Conservation (phyloP, 371 early-diverging fungal genomes). For the Blakeslea trispora region DNA sequence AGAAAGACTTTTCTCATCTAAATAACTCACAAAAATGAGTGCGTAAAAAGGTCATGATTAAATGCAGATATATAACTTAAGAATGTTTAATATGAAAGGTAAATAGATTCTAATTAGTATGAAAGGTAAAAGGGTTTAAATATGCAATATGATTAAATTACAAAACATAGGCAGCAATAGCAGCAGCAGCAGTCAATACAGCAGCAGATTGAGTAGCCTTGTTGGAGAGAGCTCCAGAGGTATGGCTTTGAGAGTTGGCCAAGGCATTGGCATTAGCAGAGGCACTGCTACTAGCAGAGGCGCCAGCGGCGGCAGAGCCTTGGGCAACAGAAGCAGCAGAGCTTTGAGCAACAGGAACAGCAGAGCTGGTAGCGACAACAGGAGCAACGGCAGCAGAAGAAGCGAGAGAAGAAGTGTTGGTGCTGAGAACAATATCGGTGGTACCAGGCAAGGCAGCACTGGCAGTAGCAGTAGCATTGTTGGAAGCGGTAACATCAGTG, state of each 20-base stretch:
- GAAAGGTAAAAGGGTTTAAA: too few species aligned
- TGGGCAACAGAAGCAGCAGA: slow-evolving; percentile 15
- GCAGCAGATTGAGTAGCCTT: slow-evolving; percentile 6
- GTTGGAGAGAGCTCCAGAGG: slow-evolving; percentile 5
- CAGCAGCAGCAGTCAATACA: slow-evolving; percentile 14
- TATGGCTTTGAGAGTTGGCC: background rate
- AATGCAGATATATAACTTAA: too few species aligned
- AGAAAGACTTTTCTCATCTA: too few species aligned
- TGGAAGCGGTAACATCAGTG: background rate
- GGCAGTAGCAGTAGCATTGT: slow-evolving; percentile 1
- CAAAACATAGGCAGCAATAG: slow-evolving; percentile 8
- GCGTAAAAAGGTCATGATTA: too few species aligned
- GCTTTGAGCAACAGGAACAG: background rate
- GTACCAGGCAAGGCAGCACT: background rate
- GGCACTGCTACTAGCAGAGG: background rate
- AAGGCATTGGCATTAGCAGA: slow-evolving; percentile 2
- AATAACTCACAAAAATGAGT: too few species aligned
- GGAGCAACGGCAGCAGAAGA: background rate
- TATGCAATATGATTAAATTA: background rate
- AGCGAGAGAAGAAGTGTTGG: slow-evolving; percentile 13
- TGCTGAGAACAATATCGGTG: background rate
- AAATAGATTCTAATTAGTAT: too few species aligned
- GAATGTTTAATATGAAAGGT: too few species aligned
- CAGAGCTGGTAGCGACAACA: background rate
- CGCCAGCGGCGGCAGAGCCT: background rate